These are phyloP conservation scores for Martiniozyma abietophila DNA, from an alignment of 805 yeast species.

Conservation along the genomic window DNA sequence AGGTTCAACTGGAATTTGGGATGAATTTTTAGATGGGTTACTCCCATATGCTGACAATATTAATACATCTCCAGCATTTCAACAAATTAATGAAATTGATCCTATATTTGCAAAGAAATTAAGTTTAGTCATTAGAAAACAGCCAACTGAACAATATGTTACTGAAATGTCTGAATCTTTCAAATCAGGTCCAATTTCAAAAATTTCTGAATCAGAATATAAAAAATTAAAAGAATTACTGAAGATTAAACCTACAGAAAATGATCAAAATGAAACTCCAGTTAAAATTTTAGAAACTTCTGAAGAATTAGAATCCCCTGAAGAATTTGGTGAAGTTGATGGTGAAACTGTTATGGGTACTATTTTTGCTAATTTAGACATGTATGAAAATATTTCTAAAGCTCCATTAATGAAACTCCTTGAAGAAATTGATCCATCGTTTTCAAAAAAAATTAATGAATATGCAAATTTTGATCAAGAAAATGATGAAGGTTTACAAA, in stretches of 20 bases:
- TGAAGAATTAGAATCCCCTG: not conserved
- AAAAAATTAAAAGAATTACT: slow-evolving; percentile 6
- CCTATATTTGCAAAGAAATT: slow-evolving; percentile 17
- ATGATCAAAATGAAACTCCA: not conserved
- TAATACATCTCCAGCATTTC: slow-evolving; percentile 16
- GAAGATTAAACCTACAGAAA: too few species aligned
- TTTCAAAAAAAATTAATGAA: slow-evolving; percentile 16
- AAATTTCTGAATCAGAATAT: slow-evolving; percentile 10
- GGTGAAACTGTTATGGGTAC: slow-evolving; percentile 12
- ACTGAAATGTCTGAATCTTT: slow-evolving; percentile 10
- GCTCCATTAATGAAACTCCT: slow-evolving; percentile 18
- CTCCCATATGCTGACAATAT: slow-evolving; percentile 12
- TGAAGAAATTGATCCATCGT: slow-evolving; percentile 18
- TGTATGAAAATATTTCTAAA: slow-evolving; percentile 15
- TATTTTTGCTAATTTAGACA: slow-evolving; percentile 19
- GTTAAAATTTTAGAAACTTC: not conserved
- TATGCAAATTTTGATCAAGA: slow-evolving; percentile 17
- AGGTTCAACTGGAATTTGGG: slow-evolving; percentile 11
- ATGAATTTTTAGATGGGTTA: slow-evolving; percentile 16
- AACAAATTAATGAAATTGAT: slow-evolving; percentile 15
- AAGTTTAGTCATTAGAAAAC: slow-evolving; percentile 10
- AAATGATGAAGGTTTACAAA: slow-evolving; percentile 14
- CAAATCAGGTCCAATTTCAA: slow-evolving; percentile 14
- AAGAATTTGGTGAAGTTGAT: slow-evolving; percentile 5
- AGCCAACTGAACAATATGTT: slow-evolving; percentile 12